Evolutionary conservation across 78 protist genomes (phyloP).

Genomic region (Capsaspora owczarzaki): DNA sequence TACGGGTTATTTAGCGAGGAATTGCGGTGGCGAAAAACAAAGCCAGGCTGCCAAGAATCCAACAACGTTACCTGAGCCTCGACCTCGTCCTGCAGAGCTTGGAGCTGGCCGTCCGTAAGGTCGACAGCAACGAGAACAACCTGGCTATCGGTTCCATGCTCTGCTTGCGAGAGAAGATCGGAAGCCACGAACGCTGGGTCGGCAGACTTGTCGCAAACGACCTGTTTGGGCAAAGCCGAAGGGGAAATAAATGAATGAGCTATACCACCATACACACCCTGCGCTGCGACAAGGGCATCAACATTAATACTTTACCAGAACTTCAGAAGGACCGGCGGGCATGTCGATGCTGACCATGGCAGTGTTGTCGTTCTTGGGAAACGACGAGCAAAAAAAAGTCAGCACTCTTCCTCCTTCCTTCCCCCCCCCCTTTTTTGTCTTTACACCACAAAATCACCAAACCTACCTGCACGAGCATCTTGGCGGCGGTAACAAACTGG

Average conservation of each 20-base stretch:
- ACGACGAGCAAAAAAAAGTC: too few relatives aligned
- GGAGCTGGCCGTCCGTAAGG: not conserved
- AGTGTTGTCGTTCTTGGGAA: conserved; percentile 18
- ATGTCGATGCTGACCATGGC: conserved; percentile 63
- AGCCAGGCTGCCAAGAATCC: too few relatives aligned
- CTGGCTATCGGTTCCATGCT: conserved; percentile 57
- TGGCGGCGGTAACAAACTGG: conserved; percentile 73
- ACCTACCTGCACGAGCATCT: conserved; percentile 49
- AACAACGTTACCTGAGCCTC: too few relatives aligned
- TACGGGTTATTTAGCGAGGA: too few relatives aligned
- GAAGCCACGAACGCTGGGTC: conserved; percentile 54
- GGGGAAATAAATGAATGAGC: too few relatives aligned
- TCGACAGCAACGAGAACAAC: conserved; percentile 23
- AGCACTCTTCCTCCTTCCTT: too few relatives aligned
- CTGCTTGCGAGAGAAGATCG: conserved; percentile 69
- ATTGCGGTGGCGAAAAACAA: too few relatives aligned
- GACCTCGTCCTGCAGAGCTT: not conserved
- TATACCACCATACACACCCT: too few relatives aligned
- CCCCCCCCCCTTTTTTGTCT: too few relatives aligned
- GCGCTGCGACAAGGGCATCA: not conserved
- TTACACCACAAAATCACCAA: too few relatives aligned
- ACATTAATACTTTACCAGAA: not conserved
- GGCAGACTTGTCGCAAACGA: conserved; percentile 54
- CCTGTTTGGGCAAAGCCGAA: too few relatives aligned
- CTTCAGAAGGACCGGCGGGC: conserved; percentile 77